These are phyloP conservation scores for Astragalus glycyphyllos DNA, from an alignment of 306 rosid genomes.

Conservation along the genomic window DNA sequence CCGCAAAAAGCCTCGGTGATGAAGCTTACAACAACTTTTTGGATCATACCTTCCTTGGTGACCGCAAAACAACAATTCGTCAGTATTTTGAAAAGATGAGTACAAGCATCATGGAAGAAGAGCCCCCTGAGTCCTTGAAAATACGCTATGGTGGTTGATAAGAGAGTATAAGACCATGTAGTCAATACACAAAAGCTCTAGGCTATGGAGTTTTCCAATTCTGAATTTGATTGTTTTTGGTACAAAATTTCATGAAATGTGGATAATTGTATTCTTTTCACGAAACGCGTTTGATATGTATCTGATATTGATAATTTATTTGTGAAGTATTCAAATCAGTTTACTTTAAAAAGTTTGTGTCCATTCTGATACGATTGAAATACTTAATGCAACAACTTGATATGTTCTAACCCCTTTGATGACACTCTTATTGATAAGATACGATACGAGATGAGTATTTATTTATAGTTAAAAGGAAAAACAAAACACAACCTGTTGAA, in stretches of 20 bases:
- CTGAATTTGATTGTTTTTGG: not conserved
- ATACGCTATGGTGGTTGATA: conserved; percentile 54
- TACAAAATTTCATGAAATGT: not conserved
- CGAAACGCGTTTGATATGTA: not conserved
- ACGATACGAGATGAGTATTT: no score
- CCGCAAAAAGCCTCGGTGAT: conserved; percentile 49
- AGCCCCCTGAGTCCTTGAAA: conserved; percentile 53
- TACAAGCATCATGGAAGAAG: conserved; percentile 49
- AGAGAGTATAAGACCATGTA: not conserved
- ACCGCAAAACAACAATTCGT: conserved; percentile 53
- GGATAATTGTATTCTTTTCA: not conserved
- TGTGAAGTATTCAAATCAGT: not conserved
- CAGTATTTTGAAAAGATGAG: conserved; percentile 49
- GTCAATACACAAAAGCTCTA: not conserved
- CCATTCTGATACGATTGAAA: no score
- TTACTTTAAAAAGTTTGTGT: no score
- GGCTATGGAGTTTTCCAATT: not conserved
- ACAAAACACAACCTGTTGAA: no score
- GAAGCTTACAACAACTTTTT: conserved; percentile 53
- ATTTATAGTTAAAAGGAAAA: no score
- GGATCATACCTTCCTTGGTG: conserved; percentile 54
- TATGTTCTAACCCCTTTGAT: no score
- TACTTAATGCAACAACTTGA: no score
- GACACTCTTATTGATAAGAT: no score
- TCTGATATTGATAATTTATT: not conserved